Percentiles rank a stretch among this genome's conserved stretches.
Evolutionary conservation across 2,329 filamentous ascomycete species (phyloP).

Genomic region (Colletotrichum gloeosporioides): DNA sequence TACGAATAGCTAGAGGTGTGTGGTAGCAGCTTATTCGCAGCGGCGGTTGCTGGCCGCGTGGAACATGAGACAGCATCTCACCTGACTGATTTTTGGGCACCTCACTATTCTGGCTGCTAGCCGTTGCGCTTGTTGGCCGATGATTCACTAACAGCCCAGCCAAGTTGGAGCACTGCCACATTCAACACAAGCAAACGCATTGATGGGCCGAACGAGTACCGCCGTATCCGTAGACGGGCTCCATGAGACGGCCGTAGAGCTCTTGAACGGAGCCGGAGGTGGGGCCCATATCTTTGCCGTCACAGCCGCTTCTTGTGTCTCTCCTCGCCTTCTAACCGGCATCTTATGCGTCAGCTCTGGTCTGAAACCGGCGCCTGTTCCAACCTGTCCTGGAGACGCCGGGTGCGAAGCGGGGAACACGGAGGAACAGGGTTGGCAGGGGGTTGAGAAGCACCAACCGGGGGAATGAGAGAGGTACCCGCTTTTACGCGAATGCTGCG

Average conservation of each 20-base stretch:
- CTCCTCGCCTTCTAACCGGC: neutral
- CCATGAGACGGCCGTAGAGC: neutral
- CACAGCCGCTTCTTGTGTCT: neutral
- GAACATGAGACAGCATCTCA: neutral
- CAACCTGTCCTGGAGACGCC: neutral
- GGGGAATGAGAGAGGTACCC: neutral
- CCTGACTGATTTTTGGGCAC: neutral
- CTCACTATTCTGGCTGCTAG: neutral
- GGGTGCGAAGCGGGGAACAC: neutral
- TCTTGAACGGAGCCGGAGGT: neutral
- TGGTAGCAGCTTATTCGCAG: neutral
- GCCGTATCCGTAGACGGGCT: neutral
- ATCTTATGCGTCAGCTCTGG: neutral
- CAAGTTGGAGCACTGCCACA: neutral
- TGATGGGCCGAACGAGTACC: neutral
- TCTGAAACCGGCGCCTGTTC: neutral
- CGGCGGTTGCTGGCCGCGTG: neutral
- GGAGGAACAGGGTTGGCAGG: neutral
- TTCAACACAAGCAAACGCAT: neutral
- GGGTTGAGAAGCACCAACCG: neutral
- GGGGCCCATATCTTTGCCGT: neutral
- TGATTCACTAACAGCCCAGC: neutral
- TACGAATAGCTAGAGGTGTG: neutral
- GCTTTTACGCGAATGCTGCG: neutral
- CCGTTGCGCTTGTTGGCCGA: neutral